phyloP scores from a whole-genome alignment of 805 yeast genomes.

The Priceomyces fermenticarens region DNA sequence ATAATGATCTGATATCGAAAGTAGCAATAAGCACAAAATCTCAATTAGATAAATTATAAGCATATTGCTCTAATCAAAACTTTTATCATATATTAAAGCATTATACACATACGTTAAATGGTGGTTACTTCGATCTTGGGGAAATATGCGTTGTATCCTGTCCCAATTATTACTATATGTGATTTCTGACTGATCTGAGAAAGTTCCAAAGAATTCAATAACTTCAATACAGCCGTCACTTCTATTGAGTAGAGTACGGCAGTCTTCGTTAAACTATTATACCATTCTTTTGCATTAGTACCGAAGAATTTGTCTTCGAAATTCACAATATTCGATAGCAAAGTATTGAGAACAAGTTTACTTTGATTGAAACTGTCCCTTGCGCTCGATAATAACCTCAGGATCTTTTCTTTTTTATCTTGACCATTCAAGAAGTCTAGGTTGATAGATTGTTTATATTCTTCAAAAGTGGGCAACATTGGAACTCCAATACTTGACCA shows the following conservation, averaged over 20 bases:
- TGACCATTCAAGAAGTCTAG: conserved; percentile 3
- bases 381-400: conserved; percentile 7
- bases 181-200: neutral
- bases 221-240: conserved; percentile 8
- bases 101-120: neutral
- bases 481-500: conserved; percentile 82
- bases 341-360: conserved; percentile 2
- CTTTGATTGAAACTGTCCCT: conserved; percentile 7
- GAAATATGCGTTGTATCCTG: conserved; percentile 23
- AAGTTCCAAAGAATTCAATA: neutral
- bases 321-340: neutral
- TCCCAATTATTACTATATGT: conserved; percentile 8
- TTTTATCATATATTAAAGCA: neutral
- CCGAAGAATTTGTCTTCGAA: conserved; percentile 1
- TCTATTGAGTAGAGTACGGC: conserved; percentile 14
- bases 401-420: conserved; percentile 2
- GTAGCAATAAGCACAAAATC: neutral
- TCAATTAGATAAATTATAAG: neutral
- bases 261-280: conserved; percentile 13
- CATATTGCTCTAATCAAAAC: neutral
- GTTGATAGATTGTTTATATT: conserved; percentile 23
- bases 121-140: conserved; percentile 12
- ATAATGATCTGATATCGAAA: conserved; percentile 12
- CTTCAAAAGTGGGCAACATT: conserved; percentile 49
- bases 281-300: conserved; percentile 13